These are phyloP conservation scores for Bassia scoparia DNA, from an alignment of 148 eudicot genomes.

Conservation along the genomic window DNA sequence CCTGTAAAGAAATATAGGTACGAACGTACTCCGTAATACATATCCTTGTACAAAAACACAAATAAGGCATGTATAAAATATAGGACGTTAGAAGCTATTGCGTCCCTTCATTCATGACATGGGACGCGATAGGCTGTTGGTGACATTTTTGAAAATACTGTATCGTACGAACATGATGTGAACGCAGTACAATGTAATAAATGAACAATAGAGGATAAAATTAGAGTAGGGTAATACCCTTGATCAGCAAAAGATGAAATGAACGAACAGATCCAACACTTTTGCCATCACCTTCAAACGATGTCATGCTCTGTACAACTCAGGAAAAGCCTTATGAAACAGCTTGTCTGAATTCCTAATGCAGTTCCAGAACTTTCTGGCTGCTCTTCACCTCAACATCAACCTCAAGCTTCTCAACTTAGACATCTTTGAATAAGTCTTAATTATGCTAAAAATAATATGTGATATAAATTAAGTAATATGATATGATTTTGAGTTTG, in stretches of 20 bases:
- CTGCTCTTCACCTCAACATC: conserved; percentile 62
- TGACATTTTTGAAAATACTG: too few relatives aligned
- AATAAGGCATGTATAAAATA: too few relatives aligned
- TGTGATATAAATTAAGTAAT: neutral
- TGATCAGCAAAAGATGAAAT: conserved; percentile 44
- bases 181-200: too few relatives aligned
- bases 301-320: conserved; percentile 66
- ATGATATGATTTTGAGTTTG: neutral
- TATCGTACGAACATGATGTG: too few relatives aligned
- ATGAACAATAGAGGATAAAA: neutral
- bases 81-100: too few relatives aligned
- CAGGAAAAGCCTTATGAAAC: conserved; percentile 72
- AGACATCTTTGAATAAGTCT: conserved; percentile 25
- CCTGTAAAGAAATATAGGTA: too few relatives aligned
- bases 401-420: conserved; percentile 52
- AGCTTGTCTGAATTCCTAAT: conserved; percentile 47
- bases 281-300: conserved; percentile 78
- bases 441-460: neutral
- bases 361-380: conserved; percentile 63
- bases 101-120: too few relatives aligned
- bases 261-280: conserved; percentile 63
- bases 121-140: too few relatives aligned
- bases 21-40: too few relatives aligned
- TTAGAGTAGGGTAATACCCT: conserved; percentile 13
- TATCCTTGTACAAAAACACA: too few relatives aligned